Evolutionary conservation across 805 yeast species (phyloP), one percentile per base, ranked within the genome.

Genomic region (Pichia scutulata): DNA sequence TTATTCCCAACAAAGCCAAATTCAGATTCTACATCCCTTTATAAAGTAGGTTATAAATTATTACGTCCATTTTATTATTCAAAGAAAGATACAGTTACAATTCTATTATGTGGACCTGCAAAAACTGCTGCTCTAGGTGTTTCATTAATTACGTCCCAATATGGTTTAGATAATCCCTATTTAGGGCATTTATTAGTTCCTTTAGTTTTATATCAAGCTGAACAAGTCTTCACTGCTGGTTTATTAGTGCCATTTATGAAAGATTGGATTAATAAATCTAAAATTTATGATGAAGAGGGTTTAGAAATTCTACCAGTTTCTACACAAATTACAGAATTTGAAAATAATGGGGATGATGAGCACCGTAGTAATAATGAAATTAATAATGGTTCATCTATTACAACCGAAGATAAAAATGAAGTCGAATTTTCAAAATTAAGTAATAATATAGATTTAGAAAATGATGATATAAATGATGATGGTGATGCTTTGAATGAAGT

Each of bases 81-180:
- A 58, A 77, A 82, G 57, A 65, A 71, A 47, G 96, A 89, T 60
- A 79, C 96, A 0, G 86, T 87, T 36, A 75, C 90, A 13, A 76
- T 89, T 46, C 77, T 89, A 84, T 74, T 88, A 52, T 87, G 96
- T 66, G 96, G 95, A 12, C 92, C 95, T 6, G 96, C 97, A 2
- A 89, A 89, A 65, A 89, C 96, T 1, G 96, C 95, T 0, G 96
- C 96, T 0, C 71, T 89, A 47, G 97, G 96, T 37, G 95, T 89
- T 4, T 85, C 95, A 1, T 71, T 89, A 46, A 74, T 85, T n/a
- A 74, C 89, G 1, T 55, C 70, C 0, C 70, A 66, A 51, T 89
- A 87, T 63, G 95, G 95, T 16, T 66, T 77, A 6, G 60, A 74
- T 43, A 79, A 77, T 57, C 71, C 75, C 10, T 71, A 80, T 56